Conservation (phyloP, 106 monocot genomes). For the Posidonia australis region DNA sequence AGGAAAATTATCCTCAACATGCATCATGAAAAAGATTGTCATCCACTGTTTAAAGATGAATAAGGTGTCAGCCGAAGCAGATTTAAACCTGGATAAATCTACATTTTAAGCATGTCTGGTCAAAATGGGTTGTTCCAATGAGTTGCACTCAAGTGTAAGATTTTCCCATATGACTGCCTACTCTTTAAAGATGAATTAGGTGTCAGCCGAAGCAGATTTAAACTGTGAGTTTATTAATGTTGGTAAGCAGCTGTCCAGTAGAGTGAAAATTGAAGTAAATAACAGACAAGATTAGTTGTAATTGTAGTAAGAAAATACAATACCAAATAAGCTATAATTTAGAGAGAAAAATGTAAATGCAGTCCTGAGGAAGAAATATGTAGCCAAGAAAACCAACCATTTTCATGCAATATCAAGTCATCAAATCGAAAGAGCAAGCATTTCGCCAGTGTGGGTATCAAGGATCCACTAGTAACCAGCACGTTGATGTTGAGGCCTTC, state of each 20-base stretch:
- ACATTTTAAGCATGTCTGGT: background rate
- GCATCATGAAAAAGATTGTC: too few relatives aligned
- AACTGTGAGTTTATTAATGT: too few relatives aligned
- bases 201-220: too few relatives aligned
- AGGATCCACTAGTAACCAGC: constrained; percentile 77
- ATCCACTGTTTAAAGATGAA: too few relatives aligned
- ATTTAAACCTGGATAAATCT: too few relatives aligned
- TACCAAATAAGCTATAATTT: background rate
- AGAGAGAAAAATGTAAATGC: background rate
- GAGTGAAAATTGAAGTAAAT: too few relatives aligned
- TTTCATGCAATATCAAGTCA: constrained; percentile 55
- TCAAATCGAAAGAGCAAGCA: constrained; percentile 77
- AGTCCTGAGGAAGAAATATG: background rate
- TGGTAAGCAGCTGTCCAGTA: too few relatives aligned
- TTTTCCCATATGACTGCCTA: too few relatives aligned
- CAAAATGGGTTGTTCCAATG: too few relatives aligned
- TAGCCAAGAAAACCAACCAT: constrained; percentile 39
- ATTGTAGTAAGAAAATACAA: background rate
- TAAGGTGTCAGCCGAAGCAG: too few relatives aligned
- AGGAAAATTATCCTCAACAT: too few relatives aligned
- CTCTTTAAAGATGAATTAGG: too few relatives aligned
- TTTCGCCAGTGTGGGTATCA: constrained; percentile 88
- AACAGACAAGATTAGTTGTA: background rate
- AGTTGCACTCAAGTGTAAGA: background rate
- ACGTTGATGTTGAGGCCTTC: constrained; percentile 33